phyloP scores from a whole-genome alignment of 1,284 basidiomycete species.

The Irpex rosettiformis region DNA sequence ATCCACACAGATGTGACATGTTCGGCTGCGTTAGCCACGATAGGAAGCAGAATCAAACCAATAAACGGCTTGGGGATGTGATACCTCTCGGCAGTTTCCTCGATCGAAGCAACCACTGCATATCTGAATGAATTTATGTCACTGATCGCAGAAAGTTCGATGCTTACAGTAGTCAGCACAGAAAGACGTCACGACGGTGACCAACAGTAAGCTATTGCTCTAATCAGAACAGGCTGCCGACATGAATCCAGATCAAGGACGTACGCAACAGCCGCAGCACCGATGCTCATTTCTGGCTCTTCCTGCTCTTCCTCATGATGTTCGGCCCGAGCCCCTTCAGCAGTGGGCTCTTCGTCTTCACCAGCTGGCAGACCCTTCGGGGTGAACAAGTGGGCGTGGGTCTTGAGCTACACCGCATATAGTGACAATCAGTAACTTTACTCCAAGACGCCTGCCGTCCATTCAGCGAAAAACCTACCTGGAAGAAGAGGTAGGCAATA shows the following conservation, averaged over 20 bases:
- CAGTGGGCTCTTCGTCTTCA: neutral
- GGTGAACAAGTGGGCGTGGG: conserved; percentile 22
- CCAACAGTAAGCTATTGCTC: conserved; percentile 48
- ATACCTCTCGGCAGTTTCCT: conserved; percentile 81
- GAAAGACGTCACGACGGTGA: conserved; percentile 83
- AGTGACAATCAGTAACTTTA: neutral
- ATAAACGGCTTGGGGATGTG: conserved; percentile 82
- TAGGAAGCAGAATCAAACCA: conserved; percentile 69
- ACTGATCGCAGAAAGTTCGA: no score
- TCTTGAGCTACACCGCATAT: conserved; percentile 40
- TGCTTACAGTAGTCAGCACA: conserved; percentile 75
- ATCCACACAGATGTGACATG: conserved; percentile 87
- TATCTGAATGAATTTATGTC: neutral
- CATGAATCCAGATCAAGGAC: conserved; percentile 20
- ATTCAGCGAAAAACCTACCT: conserved; percentile 38
- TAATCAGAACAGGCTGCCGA: neutral
- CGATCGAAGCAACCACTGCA: conserved; percentile 84
- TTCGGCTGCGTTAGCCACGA: conserved; percentile 79
- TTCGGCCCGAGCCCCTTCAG: no score
- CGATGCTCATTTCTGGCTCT: conserved; percentile 63
- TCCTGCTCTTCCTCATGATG: no score
- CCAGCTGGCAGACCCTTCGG: no score
- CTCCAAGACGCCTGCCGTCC: neutral
- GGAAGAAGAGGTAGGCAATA: conserved; percentile 76
- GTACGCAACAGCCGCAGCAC: conserved; percentile 57